These are phyloP conservation scores for Didymella keratinophila DNA, from an alignment of 2,329 filamentous ascomycete genomes.

Conservation along the genomic window DNA sequence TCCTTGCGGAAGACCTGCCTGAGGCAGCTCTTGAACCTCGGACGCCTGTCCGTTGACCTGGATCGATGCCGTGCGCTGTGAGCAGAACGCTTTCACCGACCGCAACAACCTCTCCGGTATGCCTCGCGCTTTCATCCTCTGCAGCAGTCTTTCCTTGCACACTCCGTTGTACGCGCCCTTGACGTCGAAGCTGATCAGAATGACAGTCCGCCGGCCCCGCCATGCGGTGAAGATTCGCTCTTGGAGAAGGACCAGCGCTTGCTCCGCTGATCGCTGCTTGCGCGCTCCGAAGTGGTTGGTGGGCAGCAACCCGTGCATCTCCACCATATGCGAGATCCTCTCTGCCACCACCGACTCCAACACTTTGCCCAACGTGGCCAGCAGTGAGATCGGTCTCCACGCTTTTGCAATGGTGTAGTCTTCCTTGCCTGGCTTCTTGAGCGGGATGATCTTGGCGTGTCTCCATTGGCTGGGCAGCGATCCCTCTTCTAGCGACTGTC, in stretches of 20 bases:
- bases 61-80: background rate
- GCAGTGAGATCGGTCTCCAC: background rate
- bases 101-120: background rate
- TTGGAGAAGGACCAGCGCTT: background rate
- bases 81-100: background rate
- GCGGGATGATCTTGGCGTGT: background rate
- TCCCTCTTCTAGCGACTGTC: conserved; percentile 14
- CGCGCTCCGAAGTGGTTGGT: background rate
- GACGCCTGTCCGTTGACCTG: background rate
- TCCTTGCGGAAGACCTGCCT: conserved; percentile 9
- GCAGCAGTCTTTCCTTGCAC: background rate
- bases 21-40: background rate
- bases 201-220: background rate
- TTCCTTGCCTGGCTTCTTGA: background rate
- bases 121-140: background rate
- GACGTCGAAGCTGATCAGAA: background rate
- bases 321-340: conserved; percentile 38
- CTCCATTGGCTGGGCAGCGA: background rate
- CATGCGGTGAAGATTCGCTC: background rate
- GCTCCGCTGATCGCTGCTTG: background rate
- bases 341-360: conserved; percentile 33
- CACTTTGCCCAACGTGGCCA: conserved; percentile 28
- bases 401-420: background rate
- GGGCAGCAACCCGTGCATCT: conserved; percentile 29
- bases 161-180: background rate